Percentiles rank a stretch among this genome's conserved stretches.
phyloP scores from a whole-genome alignment of 495 filamentous ascomycete genomes.

The Cenococcum geophilum region DNA sequence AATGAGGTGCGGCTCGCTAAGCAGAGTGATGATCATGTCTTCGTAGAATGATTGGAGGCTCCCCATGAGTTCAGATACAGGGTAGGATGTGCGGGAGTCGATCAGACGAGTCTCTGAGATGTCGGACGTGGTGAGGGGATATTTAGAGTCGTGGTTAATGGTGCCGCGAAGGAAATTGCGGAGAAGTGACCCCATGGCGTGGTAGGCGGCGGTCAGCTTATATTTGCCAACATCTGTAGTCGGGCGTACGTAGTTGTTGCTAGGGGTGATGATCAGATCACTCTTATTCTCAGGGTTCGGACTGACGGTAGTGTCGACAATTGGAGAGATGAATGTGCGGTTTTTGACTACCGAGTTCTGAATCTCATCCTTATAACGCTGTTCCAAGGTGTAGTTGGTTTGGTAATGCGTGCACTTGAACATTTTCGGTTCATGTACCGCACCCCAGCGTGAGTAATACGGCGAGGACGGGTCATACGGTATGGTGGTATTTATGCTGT shows the following conservation, averaged over 20 bases:
- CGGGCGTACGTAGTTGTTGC: conserved; percentile 19
- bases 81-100: conserved; percentile 29
- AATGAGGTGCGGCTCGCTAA: conserved; percentile 36
- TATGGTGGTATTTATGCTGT: conserved; percentile 33
- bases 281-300: neutral
- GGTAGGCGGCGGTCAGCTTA: conserved; percentile 35
- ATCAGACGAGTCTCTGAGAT: conserved; percentile 38
- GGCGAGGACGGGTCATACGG: conserved; percentile 15
- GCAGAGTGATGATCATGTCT: conserved; percentile 39
- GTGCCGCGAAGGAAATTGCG: conserved; percentile 34
- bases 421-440: conserved; percentile 30
- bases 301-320: conserved; percentile 22
- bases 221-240: conserved; percentile 27
- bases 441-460: conserved; percentile 25
- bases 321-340: conserved; percentile 20
- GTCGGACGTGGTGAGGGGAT: conserved; percentile 32
- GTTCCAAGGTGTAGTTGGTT: conserved; percentile 30
- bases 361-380: conserved; percentile 23
- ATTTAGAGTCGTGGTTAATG: conserved; percentile 25
- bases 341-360: conserved; percentile 14
- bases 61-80: conserved; percentile 26
- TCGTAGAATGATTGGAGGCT: conserved; percentile 33
- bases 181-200: conserved; percentile 33
- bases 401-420: conserved; percentile 36
- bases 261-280: conserved; percentile 8